Conservation (phyloP, 805 yeast genomes). For the Lipomyces anomalus region DNA sequence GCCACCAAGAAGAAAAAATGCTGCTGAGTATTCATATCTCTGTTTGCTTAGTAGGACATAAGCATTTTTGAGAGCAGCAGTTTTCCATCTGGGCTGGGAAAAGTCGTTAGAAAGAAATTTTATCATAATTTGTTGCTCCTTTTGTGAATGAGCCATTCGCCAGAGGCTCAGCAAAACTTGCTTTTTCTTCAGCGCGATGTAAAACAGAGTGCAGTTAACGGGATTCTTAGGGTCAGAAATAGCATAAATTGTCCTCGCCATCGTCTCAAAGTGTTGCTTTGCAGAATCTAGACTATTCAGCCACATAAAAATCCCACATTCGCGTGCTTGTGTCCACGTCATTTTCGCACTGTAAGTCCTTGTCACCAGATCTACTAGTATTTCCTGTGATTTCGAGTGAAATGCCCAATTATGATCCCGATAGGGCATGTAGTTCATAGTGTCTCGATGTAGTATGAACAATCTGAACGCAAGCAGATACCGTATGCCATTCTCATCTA, state of each 20-base stretch:
- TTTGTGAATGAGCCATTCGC: slow-evolving; percentile 68
- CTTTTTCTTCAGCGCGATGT: slow-evolving; percentile 72
- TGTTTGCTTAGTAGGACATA: slow-evolving; percentile 86
- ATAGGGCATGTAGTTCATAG: slow-evolving; percentile 55
- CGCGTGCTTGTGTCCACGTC: slow-evolving; percentile 56
- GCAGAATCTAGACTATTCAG: slow-evolving; percentile 41
- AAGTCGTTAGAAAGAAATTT: slow-evolving; percentile 76
- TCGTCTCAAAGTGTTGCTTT: slow-evolving; percentile 51
- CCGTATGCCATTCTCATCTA: slow-evolving; percentile 64
- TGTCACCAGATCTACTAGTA: slow-evolving; percentile 49
- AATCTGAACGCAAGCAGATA: slow-evolving; percentile 37
- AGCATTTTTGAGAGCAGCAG: slow-evolving; percentile 90
- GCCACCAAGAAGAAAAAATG: slow-evolving; percentile 75
- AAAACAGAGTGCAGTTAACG: slow-evolving; percentile 63
- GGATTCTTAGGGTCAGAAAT: slow-evolving; percentile 60
- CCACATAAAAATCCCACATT: slow-evolving; percentile 73
- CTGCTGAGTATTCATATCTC: slow-evolving; percentile 79
- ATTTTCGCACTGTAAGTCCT: slow-evolving; percentile 42
- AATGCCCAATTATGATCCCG: slow-evolving; percentile 86
- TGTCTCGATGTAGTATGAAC: slow-evolving; percentile 43
- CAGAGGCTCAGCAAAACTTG: slow-evolving; percentile 73
- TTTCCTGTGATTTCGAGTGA: slow-evolving; percentile 71
- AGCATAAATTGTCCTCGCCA: slow-evolving; percentile 69
- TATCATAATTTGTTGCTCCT: slow-evolving; percentile 77
- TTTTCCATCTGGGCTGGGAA: slow-evolving; percentile 65